Base-by-base conservation (phyloP, 202 grass and related monocot species). In the Schoenoplectus tabernaemontani region DNA sequence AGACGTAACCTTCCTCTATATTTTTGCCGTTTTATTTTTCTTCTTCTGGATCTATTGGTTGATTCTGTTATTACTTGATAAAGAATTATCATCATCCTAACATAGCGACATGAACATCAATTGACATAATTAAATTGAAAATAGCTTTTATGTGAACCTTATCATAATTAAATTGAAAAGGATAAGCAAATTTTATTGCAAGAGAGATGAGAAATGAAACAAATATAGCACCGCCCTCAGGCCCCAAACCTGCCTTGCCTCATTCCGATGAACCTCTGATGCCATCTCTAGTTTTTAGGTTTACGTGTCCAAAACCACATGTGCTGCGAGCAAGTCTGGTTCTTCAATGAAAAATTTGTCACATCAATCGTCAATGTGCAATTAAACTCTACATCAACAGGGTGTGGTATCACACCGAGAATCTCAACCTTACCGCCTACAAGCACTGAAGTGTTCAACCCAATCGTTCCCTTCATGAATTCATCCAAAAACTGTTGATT, bases 381-480 rank as follows among this genome's bases (percentile, higher is more conserved):
- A 86, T 91, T 91, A 77, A 95, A 91, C 83, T 76, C 77, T 11
- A 95, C 54, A 64, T 82, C 73, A 3, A 89, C 83, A 43, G 60
- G 82, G 34, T 38, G 86, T 47, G 82, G 57, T 24, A 86, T 3
- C 26, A 84, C 42, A 2, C 84, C 85, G 17, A 95, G 82, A 70
- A 82, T 41, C 28, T 47, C 38, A 9, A 89, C 92, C 76, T 82
- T 86, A 5, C 89, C 92, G 4, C 72, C 83, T 41, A 91, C 81
- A 5, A 33, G 28, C 26, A 83, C 90, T 17, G 85, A 61, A 32
- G 85, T 91, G 87, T 79, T 79, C 72, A 95, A 83, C 39, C 9
- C 79, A 3, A 96, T 39, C 37, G 9, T 44, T 20, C 93, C 93
- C 1, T 54, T 56, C 0, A 44, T 64, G 26, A 87, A 64, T 32